phyloP scores from a whole-genome alignment of 2,329 filamentous ascomycete genomes.

The Aspergillus sp. region DNA sequence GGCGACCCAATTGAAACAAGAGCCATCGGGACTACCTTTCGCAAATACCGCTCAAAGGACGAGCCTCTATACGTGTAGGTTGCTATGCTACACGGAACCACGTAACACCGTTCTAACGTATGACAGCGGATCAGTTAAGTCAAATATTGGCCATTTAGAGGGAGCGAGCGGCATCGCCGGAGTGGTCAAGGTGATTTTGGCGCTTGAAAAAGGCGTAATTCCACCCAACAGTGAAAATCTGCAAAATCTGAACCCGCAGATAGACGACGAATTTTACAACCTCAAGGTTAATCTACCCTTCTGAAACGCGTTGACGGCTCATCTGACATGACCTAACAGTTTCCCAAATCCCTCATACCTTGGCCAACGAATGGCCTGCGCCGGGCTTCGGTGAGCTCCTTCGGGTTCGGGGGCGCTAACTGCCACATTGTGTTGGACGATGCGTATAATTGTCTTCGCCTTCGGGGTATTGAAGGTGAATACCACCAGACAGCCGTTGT shows the following conservation, averaged over 20 bases:
- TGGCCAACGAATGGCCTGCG: constrained; percentile 13
- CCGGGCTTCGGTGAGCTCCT: constrained; percentile 28
- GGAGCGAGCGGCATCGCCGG: constrained; percentile 49
- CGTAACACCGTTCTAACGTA: neutral
- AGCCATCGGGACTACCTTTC: constrained; percentile 7
- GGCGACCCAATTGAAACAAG: constrained; percentile 28
- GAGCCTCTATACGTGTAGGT: constrained; percentile 20
- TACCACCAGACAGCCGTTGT: neutral
- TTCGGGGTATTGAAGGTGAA: neutral
- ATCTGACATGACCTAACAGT: neutral
- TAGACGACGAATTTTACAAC: constrained; percentile 16
- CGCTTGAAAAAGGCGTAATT: constrained; percentile 42
- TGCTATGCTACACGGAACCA: neutral
- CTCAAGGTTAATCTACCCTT: constrained; percentile 18
- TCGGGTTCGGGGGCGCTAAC: constrained; percentile 38
- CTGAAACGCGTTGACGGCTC: constrained; percentile 28
- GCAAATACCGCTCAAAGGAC: constrained; percentile 3
- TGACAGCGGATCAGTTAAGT: constrained; percentile 36
- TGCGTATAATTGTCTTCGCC: neutral
- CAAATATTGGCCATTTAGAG: constrained; percentile 52
- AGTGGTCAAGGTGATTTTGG: constrained; percentile 51
- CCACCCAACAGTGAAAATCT: constrained; percentile 22
- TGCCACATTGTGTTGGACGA: constrained; percentile 29
- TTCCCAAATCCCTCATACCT: constrained; percentile 8
- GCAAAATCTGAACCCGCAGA: constrained; percentile 39